A percentile compares a stretch with the other conserved stretches of the same genome.
Conservation (phyloP, 768 basidiomycete species). For the Piloderma croceum region DNA sequence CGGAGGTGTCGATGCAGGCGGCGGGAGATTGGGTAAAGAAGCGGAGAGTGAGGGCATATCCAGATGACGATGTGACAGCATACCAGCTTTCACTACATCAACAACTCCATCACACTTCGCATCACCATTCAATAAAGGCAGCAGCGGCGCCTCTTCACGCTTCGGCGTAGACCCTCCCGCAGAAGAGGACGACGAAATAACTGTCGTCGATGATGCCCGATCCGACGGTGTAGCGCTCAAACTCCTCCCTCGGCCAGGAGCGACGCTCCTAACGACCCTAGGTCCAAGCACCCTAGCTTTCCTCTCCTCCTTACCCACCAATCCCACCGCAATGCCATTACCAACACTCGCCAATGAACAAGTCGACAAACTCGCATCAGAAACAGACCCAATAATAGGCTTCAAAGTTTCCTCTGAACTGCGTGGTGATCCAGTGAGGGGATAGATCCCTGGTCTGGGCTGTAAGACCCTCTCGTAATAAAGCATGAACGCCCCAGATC, state of each 20-base stretch:
- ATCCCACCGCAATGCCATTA: constrained; percentile 45
- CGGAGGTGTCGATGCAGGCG: no score
- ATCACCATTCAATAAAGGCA: neutral
- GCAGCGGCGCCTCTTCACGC: neutral
- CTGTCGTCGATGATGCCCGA: constrained; percentile 11
- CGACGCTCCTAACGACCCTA: constrained; percentile 54
- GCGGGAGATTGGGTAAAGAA: neutral
- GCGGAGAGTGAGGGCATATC: neutral
- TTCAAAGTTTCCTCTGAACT: constrained; percentile 65
- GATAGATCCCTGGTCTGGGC: constrained; percentile 29
- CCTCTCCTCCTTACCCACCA: constrained; percentile 34
- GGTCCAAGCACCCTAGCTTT: constrained; percentile 30
- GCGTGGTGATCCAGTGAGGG: constrained; percentile 31
- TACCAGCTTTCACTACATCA: no score
- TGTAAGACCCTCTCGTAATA: constrained; percentile 78
- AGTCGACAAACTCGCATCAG: no score
- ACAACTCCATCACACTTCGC: no score
- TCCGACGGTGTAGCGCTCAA: constrained; percentile 29
- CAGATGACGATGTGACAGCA: no score
- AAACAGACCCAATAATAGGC: constrained; percentile 42
- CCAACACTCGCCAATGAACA: constrained; percentile 23
- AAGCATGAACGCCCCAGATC: constrained; percentile 81
- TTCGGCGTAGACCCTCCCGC: constrained; percentile 5
- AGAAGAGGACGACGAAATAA: constrained; percentile 3
- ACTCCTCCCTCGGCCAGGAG: constrained; percentile 37